phyloP scores from a whole-genome alignment of 257 asterid species.

The Solanum chiquidenum region DNA sequence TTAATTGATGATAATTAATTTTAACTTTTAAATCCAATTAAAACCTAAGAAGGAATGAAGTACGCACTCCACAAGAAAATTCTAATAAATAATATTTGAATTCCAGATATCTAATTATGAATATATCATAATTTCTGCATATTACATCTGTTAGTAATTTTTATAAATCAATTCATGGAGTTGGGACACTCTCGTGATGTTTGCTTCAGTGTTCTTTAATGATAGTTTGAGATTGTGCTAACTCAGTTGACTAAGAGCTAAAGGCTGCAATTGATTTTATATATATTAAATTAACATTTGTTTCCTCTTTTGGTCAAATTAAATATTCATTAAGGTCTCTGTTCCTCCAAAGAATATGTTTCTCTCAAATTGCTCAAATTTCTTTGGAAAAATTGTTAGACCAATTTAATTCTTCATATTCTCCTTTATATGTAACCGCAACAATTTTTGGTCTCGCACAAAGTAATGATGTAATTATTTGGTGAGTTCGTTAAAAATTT shows the following conservation, averaged over 20 bases:
- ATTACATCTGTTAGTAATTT: too few species aligned
- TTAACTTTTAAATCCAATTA: too few species aligned
- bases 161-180: background rate
- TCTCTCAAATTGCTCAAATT: background rate
- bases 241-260: background rate
- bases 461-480: background rate
- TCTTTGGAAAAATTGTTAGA: background rate
- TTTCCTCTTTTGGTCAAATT: too few species aligned
- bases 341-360: background rate
- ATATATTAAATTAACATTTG: too few species aligned
- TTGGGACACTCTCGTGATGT: background rate
- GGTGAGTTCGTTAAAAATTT: background rate
- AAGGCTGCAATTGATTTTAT: background rate
- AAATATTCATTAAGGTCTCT: background rate
- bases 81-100: background rate
- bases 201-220: too few species aligned
- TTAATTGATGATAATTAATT: background rate
- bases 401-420: background rate
- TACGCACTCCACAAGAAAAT: background rate
- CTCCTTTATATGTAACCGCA: too few species aligned
- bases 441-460: too few species aligned
- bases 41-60: background rate
- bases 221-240: background rate
- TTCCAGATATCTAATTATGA: background rate
- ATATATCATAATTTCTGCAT: background rate